phyloP scores from a whole-genome alignment of 2,329 filamentous ascomycete species.

The Sclerotinia spermophila region DNA sequence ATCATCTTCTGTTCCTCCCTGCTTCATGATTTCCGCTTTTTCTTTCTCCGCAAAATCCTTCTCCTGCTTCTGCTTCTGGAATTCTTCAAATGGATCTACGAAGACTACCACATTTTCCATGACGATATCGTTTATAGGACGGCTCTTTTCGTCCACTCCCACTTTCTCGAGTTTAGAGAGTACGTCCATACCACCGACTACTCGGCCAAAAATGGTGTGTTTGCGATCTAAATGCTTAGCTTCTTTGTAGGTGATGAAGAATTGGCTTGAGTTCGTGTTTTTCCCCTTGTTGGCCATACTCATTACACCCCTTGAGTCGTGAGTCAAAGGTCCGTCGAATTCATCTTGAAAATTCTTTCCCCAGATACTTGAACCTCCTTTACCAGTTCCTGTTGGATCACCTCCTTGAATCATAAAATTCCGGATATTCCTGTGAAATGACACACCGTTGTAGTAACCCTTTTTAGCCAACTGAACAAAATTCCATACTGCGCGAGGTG shows the following conservation, averaged over 20 bases:
- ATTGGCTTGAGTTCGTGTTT: conserved; percentile 94
- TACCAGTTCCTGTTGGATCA: conserved; percentile 86
- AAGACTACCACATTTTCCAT: conserved; percentile 84
- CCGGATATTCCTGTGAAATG: conserved; percentile 90
- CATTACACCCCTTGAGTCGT: conserved; percentile 73
- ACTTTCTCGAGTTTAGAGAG: conserved; percentile 74
- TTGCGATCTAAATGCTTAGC: conserved; percentile 87
- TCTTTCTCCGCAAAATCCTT: conserved; percentile 55
- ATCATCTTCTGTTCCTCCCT: conserved; percentile 80
- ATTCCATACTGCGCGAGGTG: conserved; percentile 94
- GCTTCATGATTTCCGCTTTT: conserved; percentile 57
- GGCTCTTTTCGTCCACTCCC: conserved; percentile 69
- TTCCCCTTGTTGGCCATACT: conserved; percentile 99
- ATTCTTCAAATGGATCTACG: conserved; percentile 94
- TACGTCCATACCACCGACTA: conserved; percentile 72
- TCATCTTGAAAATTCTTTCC: conserved; percentile 93
- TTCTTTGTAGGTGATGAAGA: conserved; percentile 86
- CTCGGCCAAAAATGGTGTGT: conserved; percentile 91
- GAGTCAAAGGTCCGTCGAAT: conserved; percentile 83
- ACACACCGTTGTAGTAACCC: conserved; percentile 80
- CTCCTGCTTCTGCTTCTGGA: conserved; percentile 69
- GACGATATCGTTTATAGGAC: conserved; percentile 72
- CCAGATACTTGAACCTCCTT: conserved; percentile 89
- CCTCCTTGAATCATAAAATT: conserved; percentile 98
- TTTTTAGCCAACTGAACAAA: conserved; percentile 84